Evolutionary conservation across 2,329 filamentous ascomycete genomes (phyloP).

Genomic region (Pseudogymnoascus sp.): DNA sequence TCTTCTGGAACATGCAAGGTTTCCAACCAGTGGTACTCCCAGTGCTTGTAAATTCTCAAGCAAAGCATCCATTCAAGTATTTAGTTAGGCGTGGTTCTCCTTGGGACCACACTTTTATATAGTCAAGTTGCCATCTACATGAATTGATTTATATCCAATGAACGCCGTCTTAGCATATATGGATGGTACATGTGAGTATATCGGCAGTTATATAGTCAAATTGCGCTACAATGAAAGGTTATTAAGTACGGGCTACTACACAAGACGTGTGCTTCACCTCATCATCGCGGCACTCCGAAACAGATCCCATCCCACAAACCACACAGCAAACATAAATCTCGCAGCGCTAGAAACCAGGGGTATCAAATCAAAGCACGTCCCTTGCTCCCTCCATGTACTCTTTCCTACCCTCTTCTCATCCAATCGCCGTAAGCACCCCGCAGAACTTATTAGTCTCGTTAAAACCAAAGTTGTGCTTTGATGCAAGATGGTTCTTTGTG

Average conservation of each 20-base stretch:
- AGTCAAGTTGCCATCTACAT: not conserved
- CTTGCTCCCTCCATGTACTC: not conserved
- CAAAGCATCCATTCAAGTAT: not conserved
- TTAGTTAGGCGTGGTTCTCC: not conserved
- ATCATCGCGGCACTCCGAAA: not conserved
- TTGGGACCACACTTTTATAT: not conserved
- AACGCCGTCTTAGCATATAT: not conserved
- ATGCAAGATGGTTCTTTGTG: not conserved
- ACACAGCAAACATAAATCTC: not conserved
- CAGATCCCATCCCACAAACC: not conserved
- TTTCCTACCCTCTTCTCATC: not conserved
- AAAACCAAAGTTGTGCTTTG: not conserved
- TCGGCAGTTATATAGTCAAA: not conserved
- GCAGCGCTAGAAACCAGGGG: slow-evolving; percentile 5
- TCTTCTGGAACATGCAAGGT: not conserved
- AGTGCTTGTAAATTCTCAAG: not conserved
- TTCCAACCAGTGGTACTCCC: not conserved
- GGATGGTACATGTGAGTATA: not conserved
- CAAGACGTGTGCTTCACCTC: not conserved
- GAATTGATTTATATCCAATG: not conserved
- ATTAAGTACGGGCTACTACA: not conserved
- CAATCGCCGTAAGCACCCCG: not conserved
- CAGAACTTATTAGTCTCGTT: not conserved
- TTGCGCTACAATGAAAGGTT: not conserved
- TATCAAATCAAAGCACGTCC: slow-evolving; percentile 6